Base-by-base conservation (phyloP, 2,329 filamentous ascomycete species). In the Didymella segeticola region DNA sequence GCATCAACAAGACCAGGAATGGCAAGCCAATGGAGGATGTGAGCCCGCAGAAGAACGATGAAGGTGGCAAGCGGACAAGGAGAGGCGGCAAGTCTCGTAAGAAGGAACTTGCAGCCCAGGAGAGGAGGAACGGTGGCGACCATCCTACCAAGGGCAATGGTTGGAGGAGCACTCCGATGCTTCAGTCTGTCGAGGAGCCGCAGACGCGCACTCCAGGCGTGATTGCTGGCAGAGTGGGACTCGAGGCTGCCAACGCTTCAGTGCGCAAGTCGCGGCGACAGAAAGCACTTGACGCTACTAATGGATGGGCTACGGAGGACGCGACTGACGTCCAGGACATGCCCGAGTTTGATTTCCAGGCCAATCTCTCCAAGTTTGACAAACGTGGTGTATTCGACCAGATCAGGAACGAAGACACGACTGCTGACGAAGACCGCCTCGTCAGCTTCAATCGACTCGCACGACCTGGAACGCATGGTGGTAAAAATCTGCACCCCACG, bases 221-320 rank as follows among this genome's bases (percentile, higher is more conserved):
- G 11, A 76, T 76, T 43, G 71, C 68, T 17, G 73, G 73, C 14
- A 67, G 64, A 48, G 69, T 76, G 20, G 73, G 73, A 15, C 51
- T 72, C 15, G 69, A 70, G 57, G 74, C 75, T 30, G 71, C 69
- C 12, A 67, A 68, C 48, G 66, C 69, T 10, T 75, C 72, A 34
- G 75, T 72, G 46, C 75, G 71, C 52, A 78, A 77, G 64, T 72
- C 69, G 25, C 78, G 78, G 49, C 79, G 79, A 23, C 79, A 80
- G 60, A 79, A 77, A 52, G 78, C 77, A 67, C 75, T 74, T 69
- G 82, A 85, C 51, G 79, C 82, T 47, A 76, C 91, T 36, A 96
- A 91, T 71, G 93, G 91, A 3, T 98, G 93, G 93, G 92, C 91
- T 4, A 97, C 93, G 0, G 95, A 97, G 70, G 93, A 98, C 68